Base-by-base conservation (phyloP, 768 basidiomycete genomes). In the Trametopsis cervina region DNA sequence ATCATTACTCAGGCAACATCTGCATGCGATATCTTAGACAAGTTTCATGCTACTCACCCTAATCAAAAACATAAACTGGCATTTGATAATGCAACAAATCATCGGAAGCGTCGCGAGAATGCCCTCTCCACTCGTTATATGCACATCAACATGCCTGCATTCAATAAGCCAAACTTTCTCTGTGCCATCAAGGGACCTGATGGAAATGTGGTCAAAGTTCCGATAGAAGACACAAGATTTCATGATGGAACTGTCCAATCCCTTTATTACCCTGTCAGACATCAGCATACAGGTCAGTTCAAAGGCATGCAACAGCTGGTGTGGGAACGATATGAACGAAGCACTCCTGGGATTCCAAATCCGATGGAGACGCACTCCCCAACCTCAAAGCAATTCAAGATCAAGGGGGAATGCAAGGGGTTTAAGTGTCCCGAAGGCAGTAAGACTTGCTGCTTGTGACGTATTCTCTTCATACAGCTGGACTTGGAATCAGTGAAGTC, bases 11-110 rank as follows among this genome's bases (percentile, higher is more conserved):
- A 63, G 6, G 55, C 47, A 12, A 33, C 27, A 2, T 20, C 44
- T 3, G 53, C 1, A 62, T 61, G 40, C 46, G 59, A 35, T 53
- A 64, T 20, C 43, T 64, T 4, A 18, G 51, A 6, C 18, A 50
- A 17, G n/a, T 51, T 27, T 54, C n/a, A n/a, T n/a, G n/a, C n/a
- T n/a, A n/a, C n/a, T n/a, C n/a, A 49, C 18, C 57, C 51, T 18
- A 17, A 11, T 11, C 11, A 9, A 11, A 17, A 17, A 17, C 22
- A 40, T 18, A 40, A 9, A 9, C 17, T 33, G 9, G 15, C 15
- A 7, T 33, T 33, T 15, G 29, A 33, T 33, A 33, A 33, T 15
- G 29, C 29, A 15, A 33, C 29, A 7, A 33, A 7, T 33, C 29
- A 33, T 15, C 29, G 7, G 9, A 33, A 33, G 29, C 29, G 29